These are phyloP conservation scores for Meripilus lineatus DNA, from an alignment of 1,284 basidiomycete species.

Conservation along the genomic window DNA sequence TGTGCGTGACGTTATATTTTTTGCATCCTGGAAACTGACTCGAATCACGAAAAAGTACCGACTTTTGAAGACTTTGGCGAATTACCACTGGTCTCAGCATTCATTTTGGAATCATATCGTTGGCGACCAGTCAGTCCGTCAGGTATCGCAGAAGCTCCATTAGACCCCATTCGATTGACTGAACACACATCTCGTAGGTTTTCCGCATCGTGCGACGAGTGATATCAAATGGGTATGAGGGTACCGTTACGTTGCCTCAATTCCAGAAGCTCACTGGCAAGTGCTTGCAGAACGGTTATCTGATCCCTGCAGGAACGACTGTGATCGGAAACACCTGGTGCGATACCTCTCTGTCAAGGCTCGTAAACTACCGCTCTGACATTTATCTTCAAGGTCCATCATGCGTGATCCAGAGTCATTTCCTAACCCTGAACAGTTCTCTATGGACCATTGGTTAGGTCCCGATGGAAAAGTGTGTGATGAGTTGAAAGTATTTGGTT, in stretches of 20 bases:
- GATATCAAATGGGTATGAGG: slow-evolving; percentile 58
- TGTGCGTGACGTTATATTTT: too few species aligned
- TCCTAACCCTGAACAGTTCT: slow-evolving; percentile 53
- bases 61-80: slow-evolving; percentile 43
- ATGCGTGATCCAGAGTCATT: slow-evolving; percentile 51
- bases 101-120: slow-evolving; percentile 54
- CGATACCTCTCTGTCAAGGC: not conserved
- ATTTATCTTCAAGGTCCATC: slow-evolving; percentile 37
- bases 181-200: slow-evolving; percentile 39
- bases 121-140: slow-evolving; percentile 40
- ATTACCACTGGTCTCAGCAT: slow-evolving; percentile 55
- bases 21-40: slow-evolving; percentile 10
- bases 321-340: slow-evolving; percentile 63
- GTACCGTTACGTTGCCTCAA: too few species aligned
- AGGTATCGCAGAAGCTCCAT: too few species aligned
- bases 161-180: too few species aligned
- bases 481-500: slow-evolving; percentile 46
- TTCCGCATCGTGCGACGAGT: slow-evolving; percentile 51
- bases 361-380: too few species aligned
- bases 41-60: slow-evolving; percentile 33
- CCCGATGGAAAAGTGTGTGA: slow-evolving; percentile 42
- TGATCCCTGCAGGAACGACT: slow-evolving; percentile 54
- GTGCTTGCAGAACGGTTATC: slow-evolving; percentile 44
- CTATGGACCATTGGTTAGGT: slow-evolving; percentile 54
- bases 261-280: too few species aligned